Base-by-base conservation (phyloP, 495 filamentous ascomycete genomes). In the Talaromyces borbonicus region DNA sequence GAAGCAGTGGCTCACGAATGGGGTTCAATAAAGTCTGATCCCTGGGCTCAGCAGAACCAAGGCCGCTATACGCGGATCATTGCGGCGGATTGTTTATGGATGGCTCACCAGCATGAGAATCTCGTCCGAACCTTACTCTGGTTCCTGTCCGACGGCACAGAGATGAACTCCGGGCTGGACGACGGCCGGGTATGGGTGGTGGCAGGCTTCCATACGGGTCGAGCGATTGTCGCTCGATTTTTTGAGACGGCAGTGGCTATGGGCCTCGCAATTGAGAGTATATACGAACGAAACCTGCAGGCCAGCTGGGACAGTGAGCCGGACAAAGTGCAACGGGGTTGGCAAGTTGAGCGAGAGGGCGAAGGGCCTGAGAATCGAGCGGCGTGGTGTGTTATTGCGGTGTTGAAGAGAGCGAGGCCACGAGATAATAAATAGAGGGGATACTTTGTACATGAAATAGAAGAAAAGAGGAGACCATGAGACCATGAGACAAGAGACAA, bases 1-100 rank as follows among this genome's bases (percentile, higher is more conserved):
- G 43, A 54, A 1, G 73, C 87, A 30, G 59, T 74, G 26, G 81
- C 83, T 8, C 88, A 94, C 49, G 65, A 67, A 52, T 95, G 88
- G 89, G 89, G 89, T 2, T 63, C 71, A 5, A 55, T 85, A 2
- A 20, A 46, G 6, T 50, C 53, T 4, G 74, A 80, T 40, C 31
- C 60, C 0, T 78, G 87, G 52, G 77, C 83, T 1, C 39, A 47
- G 1, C 52, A 49, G 6, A 55, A 80, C 50, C 64, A 63, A 5
- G 70, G 68, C 7, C 47, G 48, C 2, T 93, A 80, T 56, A 79
- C 78, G 7, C 75, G 81, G 41, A 78, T 95, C 19, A 67, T 93
- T 25, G 83, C 81, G 2, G 84, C 85, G 32, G 89, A 95, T 56
- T 93, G 86, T 58, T 69, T 87, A 48, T 96, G 88, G 89, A 87